Conservation (phyloP, 768 basidiomycete species). For the Amanita inopinata region DNA sequence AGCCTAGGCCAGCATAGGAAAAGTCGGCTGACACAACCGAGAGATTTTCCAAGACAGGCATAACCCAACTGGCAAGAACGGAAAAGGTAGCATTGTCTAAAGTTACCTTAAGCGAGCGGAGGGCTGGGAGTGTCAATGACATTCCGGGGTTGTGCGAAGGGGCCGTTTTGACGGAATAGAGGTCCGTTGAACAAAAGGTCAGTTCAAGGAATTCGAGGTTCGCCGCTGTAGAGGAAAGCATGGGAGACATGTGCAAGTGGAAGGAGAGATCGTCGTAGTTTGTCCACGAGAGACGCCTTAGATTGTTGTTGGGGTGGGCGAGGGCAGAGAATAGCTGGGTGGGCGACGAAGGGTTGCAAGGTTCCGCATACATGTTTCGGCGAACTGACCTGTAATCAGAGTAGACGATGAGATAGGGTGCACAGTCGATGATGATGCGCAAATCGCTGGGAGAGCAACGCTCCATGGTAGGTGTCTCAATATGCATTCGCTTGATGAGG, state of each 20-base stretch:
- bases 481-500: constrained; percentile 55
- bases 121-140: constrained; percentile 45
- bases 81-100: constrained; percentile 65
- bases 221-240: constrained; percentile 39
- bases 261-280: constrained; percentile 58
- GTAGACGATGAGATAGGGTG: constrained; percentile 49
- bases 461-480: constrained; percentile 58
- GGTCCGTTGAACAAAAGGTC: constrained; percentile 42
- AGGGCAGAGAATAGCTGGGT: constrained; percentile 52
- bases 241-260: constrained; percentile 44
- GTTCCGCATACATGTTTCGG: constrained; percentile 40
- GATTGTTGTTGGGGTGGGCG: constrained; percentile 38
- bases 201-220: constrained; percentile 63
- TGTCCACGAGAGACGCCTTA: constrained; percentile 60
- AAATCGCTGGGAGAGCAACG: constrained; percentile 59
- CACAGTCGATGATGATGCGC: constrained; percentile 57
- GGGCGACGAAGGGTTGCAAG: constrained; percentile 32
- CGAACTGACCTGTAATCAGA: constrained; percentile 59
- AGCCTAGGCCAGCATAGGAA: constrained; percentile 56
- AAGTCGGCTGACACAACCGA: constrained; percentile 67
- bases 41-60: constrained; percentile 54
- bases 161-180: constrained; percentile 19
- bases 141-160: constrained; percentile 14
- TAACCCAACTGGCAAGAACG: constrained; percentile 54
- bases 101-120: constrained; percentile 60